Conservation (phyloP, 805 yeast genomes). For the Wickerhamomyces sydowiorum region DNA sequence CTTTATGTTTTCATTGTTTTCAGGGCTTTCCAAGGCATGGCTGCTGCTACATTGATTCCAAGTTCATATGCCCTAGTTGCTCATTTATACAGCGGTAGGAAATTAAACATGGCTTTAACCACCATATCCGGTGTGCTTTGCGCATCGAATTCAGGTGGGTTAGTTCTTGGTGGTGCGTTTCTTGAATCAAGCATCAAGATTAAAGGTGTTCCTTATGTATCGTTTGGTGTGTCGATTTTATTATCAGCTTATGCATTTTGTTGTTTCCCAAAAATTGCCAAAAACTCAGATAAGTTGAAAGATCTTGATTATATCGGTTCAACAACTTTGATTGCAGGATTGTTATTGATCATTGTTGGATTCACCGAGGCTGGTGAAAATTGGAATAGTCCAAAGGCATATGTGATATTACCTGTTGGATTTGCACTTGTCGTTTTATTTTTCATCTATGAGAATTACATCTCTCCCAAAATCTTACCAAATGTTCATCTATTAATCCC, state of each 20-base stretch:
- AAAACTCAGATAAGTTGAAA: constrained; percentile 12
- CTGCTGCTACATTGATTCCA: constrained; percentile 37
- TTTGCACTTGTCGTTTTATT: too few relatives aligned
- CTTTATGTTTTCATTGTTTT: constrained; percentile 33
- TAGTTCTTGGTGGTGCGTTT: constrained; percentile 40
- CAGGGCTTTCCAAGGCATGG: constrained; percentile 40
- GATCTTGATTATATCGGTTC: constrained; percentile 34
- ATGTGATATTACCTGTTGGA: constrained; percentile 38
- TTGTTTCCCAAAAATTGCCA: constrained; percentile 25
- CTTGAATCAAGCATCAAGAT: constrained; percentile 31
- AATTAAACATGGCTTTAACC: constrained; percentile 13
- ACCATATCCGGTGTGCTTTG: constrained; percentile 29
- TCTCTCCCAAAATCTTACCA: too few relatives aligned
- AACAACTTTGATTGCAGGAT: constrained; percentile 27
- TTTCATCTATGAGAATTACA: too few relatives aligned
- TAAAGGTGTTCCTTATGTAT: constrained; percentile 31
- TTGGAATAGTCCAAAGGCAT: constrained; percentile 36
- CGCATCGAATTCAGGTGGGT: too few relatives aligned
- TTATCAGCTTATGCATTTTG: constrained; percentile 17
- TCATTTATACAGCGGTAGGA: too few relatives aligned
- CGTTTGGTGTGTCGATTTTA: constrained; percentile 26
- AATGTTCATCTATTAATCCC: too few relatives aligned
- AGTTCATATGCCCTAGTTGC: neutral
- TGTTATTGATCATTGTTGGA: constrained; percentile 34
- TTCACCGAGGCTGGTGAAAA: constrained; percentile 39